Base-by-base conservation (phyloP, 495 filamentous ascomycete genomes). In the Bryoglossum gracile region DNA sequence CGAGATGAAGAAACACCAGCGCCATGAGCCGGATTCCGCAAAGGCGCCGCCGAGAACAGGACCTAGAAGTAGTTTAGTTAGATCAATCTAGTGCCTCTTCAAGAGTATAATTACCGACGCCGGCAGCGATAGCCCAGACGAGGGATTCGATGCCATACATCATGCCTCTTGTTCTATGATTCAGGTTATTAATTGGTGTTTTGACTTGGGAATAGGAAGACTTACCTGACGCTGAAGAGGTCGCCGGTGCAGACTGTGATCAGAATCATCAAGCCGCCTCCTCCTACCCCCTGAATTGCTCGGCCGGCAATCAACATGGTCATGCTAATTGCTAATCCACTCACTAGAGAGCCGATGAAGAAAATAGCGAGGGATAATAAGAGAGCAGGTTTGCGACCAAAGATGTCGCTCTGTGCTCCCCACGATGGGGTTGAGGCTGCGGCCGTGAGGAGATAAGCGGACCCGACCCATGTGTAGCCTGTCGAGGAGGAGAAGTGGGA, bases 231-330 rank as follows among this genome's bases (percentile, higher is more conserved):
- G n/a, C n/a, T n/a, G 46, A 72, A 66, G 11, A 73, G 52, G 67
- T 94, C 87, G 8, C 78, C 75, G 25, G 91, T 83, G 51, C 73
- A 73, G 54, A 94, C 85, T 57, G 88, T 86, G 25, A 79, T 78
- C 46, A 92, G 62, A 10, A 82, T 74, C 8, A 89, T 68, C 37
- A 89, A 68, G 1, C 87, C 87, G 51, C 87, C 87, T 32, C 82
- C 84, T n/a, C 82, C 87, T 11, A 79, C 65, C 49, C 87, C 87
- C 60, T 92, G 87, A 32, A 92, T 65, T 0, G 80, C 78, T 61
- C 87, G 71, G 9, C 81, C 87, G 3, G 73, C 74, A 37, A 92
- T 72, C 25, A 91, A 69, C 77, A 87, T 86, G 28, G 72, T 68
- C 53, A 90, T 78, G 47, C 71, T 82, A 14, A 65, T 69, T 24